Conservation (phyloP, 345 rosid genomes). For the Lumnitzera littorea region DNA sequence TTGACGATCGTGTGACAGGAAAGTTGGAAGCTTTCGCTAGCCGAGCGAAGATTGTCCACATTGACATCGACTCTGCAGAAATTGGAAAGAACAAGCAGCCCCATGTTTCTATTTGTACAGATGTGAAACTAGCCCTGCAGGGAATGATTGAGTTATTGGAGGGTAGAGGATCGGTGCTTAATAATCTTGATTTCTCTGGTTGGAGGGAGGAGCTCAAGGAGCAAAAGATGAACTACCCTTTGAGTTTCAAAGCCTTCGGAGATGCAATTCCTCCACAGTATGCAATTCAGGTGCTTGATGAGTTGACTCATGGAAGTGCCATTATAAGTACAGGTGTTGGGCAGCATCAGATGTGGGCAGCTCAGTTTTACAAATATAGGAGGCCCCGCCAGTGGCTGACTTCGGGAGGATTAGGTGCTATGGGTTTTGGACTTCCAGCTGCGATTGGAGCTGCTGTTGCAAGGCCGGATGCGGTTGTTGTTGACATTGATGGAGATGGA, state of each 20-base stretch:
- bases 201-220: slow-evolving; percentile 76
- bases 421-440: slow-evolving; percentile 98
- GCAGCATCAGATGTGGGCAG: slow-evolving; percentile 99
- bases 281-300: slow-evolving; percentile 83
- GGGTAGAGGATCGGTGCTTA: slow-evolving; percentile 22
- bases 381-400: slow-evolving; percentile 90
- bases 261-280: slow-evolving; percentile 93
- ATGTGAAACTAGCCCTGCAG: slow-evolving; percentile 69
- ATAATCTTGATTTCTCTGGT: slow-evolving; percentile 38
- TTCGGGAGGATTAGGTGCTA: slow-evolving; percentile 90
- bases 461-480: slow-evolving; percentile 64
- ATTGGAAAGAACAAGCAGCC: slow-evolving; percentile 99
- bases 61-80: slow-evolving; percentile 92
- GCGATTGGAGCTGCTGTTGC: slow-evolving; percentile 98
- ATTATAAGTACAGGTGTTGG: slow-evolving; percentile 94
- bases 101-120: slow-evolving; percentile 81
- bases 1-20: slow-evolving; percentile 95
- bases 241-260: slow-evolving; percentile 72
- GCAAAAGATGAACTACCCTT: slow-evolving; percentile 60
- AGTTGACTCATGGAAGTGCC: slow-evolving; percentile 74
- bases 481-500: slow-evolving; percentile 96
- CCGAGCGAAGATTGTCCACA: slow-evolving; percentile 88
- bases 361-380: slow-evolving; percentile 92
- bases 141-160: slow-evolving; percentile 66
- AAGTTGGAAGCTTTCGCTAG: slow-evolving; percentile 95